Evolutionary conservation across 495 filamentous ascomycete species (phyloP).

Genomic region (Hypoxylon lienhwacheense): DNA sequence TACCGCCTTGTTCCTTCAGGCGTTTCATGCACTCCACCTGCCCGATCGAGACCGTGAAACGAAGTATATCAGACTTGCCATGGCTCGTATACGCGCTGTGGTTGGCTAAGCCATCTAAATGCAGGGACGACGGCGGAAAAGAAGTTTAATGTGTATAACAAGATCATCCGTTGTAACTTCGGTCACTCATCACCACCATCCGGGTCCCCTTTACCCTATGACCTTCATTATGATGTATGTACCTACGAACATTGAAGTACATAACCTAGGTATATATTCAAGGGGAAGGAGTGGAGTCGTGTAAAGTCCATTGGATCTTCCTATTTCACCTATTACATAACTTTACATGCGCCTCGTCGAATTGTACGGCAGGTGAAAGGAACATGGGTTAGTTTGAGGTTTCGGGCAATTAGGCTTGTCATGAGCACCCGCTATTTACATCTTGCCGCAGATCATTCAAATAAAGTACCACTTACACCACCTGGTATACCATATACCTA

Average conservation of each 20-base stretch:
- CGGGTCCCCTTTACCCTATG: too few species aligned
- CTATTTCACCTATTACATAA: conserved; percentile 12
- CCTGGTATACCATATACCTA: too few species aligned
- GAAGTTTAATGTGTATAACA: conserved; percentile 13
- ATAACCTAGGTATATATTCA: background rate
- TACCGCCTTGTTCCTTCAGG: conserved; percentile 19
- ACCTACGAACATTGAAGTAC: background rate
- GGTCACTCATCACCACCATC: conserved; percentile 7
- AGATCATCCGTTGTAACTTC: conserved; percentile 19
- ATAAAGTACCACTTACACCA: conserved; percentile 6
- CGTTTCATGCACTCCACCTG: conserved; percentile 35
- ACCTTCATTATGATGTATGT: background rate
- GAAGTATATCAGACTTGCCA: background rate
- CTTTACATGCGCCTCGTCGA: background rate
- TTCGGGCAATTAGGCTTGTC: conserved; percentile 32
- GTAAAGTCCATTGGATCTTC: conserved; percentile 23
- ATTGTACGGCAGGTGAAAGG: background rate
- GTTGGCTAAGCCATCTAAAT: conserved; percentile 28
- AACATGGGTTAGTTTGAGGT: conserved; percentile 34
- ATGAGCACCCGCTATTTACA: conserved; percentile 7
- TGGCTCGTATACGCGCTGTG: conserved; percentile 13
- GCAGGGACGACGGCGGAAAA: conserved; percentile 20
- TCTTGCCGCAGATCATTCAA: conserved; percentile 26
- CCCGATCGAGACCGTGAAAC: conserved; percentile 25
- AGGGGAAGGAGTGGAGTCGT: conserved; percentile 3